Base-by-base conservation (phyloP, 257 asterid genomes). In the Ehretia macrophylla region DNA sequence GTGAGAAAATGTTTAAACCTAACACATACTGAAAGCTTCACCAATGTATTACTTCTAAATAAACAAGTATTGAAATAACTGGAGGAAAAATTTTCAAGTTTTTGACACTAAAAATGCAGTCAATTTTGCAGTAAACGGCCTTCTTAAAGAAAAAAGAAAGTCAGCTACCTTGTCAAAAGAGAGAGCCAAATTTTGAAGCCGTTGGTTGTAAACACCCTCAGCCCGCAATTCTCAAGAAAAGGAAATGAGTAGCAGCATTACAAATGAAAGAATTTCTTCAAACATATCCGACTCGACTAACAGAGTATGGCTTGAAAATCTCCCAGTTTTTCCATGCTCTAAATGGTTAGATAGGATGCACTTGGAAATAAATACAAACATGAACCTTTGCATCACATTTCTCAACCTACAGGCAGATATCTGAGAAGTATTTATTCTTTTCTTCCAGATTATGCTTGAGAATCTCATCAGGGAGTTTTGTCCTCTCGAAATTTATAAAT, bases 101-200 rank as follows among this genome's bases (percentile, higher is more conserved):
- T n/a, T n/a, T 27, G 8, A 42, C 47, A 3, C 47, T 42, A 10
- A 42, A n/a, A 42, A 27, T 27, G 35, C 35, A 27, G 4, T 3
- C 35, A 27, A 27, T 6, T 1, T 27, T 27, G 35, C 6, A 27
- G 35, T n/a, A n/a, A n/a, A n/a, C n/a, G n/a, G n/a, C n/a, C n/a
- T n/a, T n/a, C n/a, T n/a, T n/a, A n/a, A n/a, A n/a, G n/a, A n/a
- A n/a, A n/a, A 10, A 14, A 10, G 16, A 1, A 42, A 10, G 3
- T 42, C 8, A 42, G 12, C 8, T 42, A 93, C 99, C 97, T 93
- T 93, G 75, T 89, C 96, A 21, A 93, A 85, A 13, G 99, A 89
- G 52, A 93, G 91, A 63, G 99, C 96, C 83, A 93, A 76, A 80
- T 93, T 86, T 76, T 93, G 99, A 77, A 93, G 99, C 83, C 99